Evolutionary conservation across 2,329 filamentous ascomycete species (phyloP), one percentile per base, ranked within the genome.

Genomic region (Epichloe glyceriae): DNA sequence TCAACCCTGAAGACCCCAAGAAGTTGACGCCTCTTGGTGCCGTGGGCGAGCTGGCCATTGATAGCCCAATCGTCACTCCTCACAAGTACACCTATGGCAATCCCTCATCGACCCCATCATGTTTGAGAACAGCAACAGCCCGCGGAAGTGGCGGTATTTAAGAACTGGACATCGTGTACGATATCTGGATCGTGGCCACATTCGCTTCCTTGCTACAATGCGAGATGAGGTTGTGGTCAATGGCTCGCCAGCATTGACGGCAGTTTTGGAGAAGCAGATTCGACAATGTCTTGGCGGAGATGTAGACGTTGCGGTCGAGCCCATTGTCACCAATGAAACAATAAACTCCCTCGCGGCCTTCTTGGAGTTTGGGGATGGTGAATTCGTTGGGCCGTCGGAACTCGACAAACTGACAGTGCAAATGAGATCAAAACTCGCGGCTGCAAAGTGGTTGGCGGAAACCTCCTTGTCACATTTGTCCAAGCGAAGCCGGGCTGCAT

Each of bases 41-140:
- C 0, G 65, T 78, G 1, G 78, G 78, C 0, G 80, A 84, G 58
- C 65, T 84, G 2, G 70, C 82, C 3, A 74, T 84, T 35, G 78
- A 82, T 56, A 78, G 79, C 0, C 64, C 64, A 1, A 50, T 60
- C 4, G 50, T 66, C 12, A 66, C 64, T 0, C 64, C 64, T 2
- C 67, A 70, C 53, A 63, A 63, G 4, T 67, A 70, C 42, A 51
- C 61, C 0, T 58, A 60, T 0, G 65, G 65, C 4, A 55, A 55
- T 8, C 55, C 64, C 54, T 66, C 2, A 7, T 58, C 14, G 57
- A 70, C 47, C 57, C 60, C 2, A 49, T 41, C 11, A 50, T 47
- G 12, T 39, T 47, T 20, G 38, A 65, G n/a, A 51, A 46, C 15
- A 30, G 33, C 49, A 47, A 58, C 45, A 60, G 61, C 6, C 60